These are phyloP conservation scores for Priceomyces melissophilus DNA, from an alignment of 805 yeast species.

Conservation along the genomic window DNA sequence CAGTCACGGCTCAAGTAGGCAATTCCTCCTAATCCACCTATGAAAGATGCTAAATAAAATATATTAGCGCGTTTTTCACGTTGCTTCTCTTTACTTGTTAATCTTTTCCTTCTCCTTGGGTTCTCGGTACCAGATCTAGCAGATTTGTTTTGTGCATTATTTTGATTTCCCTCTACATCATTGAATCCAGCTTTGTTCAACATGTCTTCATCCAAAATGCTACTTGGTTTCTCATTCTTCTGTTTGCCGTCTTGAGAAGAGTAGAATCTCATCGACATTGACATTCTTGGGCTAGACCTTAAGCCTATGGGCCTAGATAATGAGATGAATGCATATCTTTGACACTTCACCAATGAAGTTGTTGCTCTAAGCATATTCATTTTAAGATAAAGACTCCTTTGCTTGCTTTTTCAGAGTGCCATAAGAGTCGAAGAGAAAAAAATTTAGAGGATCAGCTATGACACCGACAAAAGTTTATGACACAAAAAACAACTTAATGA, in stretches of 20 bases:
- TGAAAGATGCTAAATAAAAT: slow-evolving; percentile 60
- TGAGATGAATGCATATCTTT: slow-evolving; percentile 1
- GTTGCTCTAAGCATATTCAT: slow-evolving; percentile 7
- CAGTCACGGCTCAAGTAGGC: slow-evolving; percentile 79
- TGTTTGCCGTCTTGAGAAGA: slow-evolving; percentile 6
- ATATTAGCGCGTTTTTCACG: slow-evolving; percentile 79
- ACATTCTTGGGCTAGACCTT: neutral
- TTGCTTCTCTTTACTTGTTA: slow-evolving; percentile 70
- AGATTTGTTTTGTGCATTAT: slow-evolving; percentile 11
- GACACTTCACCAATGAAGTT: slow-evolving; percentile 4
- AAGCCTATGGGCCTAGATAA: neutral
- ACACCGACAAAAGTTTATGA: neutral
- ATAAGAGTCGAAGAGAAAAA: neutral
- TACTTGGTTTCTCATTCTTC: slow-evolving; percentile 27
- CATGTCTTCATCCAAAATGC: slow-evolving; percentile 76
- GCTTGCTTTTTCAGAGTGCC: too few relatives aligned
- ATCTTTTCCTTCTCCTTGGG: slow-evolving; percentile 44
- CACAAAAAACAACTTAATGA: neutral
- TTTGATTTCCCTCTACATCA: slow-evolving; percentile 19
- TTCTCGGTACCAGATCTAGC: slow-evolving; percentile 10
- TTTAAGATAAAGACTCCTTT: too few relatives aligned
- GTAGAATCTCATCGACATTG: slow-evolving; percentile 4
- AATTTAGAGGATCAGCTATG: too few relatives aligned
- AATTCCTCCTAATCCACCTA: slow-evolving; percentile 49
- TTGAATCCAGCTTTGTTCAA: slow-evolving; percentile 84